Base-by-base conservation (phyloP, 2,329 filamentous ascomycete genomes). In the Fusarium begoniae region DNA sequence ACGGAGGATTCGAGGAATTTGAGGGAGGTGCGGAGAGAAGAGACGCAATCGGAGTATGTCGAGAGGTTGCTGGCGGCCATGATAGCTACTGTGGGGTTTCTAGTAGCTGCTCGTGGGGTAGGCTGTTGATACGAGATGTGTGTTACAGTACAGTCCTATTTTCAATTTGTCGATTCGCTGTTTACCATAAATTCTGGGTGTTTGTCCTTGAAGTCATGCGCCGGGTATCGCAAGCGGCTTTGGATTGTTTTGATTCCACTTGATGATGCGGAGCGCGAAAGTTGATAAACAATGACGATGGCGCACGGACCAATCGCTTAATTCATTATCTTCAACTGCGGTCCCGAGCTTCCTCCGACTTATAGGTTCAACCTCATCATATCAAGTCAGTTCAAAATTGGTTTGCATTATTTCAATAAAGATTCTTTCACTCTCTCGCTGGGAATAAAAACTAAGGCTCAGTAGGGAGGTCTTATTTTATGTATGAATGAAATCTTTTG, bases 1-100 rank as follows among this genome's bases (percentile, higher is more conserved):
- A 91, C 89, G 18, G 90, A 90, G 11, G 88, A 89, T 66, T 90
- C 87, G 77, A 91, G 89, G 77, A 88, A 89, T 67, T 86, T 85
- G 70, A 91, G 87, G n/a, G 89, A 90, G 54, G 84, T 84, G 78
- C 88, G 88, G 28, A 91, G 85, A 26, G 89, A 89, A 60, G 87
- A 80, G 68, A 91, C 89, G 83, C 89, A 91, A 82, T 89, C 88
- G 72, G 81, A 81, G 82, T 90, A 90, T 40, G 84, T 82, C 37
- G 81, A 73, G 55, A 81, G 70, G 54, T 78, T 75, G 47, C 76
- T 74, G 58, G 75, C 72, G 30, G 78, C 70, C 56, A 78, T 72
- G 63, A 69, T 72, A 57, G 56, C n/a, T 65, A 54, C 61, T 50
- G 64, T 65, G 63, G 57, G 58, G 48, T 17, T 40, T 26, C 40